Base-by-base conservation (phyloP, 352 stramenopile genomes). In the Phytophthora chlamydospora region DNA sequence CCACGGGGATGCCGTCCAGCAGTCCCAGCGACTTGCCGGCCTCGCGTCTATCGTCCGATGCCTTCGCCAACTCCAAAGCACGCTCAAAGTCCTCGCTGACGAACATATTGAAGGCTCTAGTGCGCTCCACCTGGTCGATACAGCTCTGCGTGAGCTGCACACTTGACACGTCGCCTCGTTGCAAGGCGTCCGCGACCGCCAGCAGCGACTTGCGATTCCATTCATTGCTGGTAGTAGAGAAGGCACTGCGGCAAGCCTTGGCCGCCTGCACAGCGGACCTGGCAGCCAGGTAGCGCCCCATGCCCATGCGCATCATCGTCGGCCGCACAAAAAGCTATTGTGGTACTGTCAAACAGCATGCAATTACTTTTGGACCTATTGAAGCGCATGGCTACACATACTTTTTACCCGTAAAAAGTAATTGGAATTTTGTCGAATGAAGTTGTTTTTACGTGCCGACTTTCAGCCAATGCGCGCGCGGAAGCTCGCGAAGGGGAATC, bases 1-100 rank as follows among this genome's bases (percentile, higher is more conserved):
- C 96, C 6, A 99, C 70, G 2, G 97, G 97, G 51, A 99, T 96
- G 40, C 97, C 97, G 67, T 98, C 95, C 34, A 99, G 70, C 13
- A 78, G 38, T n/a, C 81, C 82, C 16, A 77, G 71, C 2, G 74
- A 34, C 7, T 67, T 34, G 5, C 80, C 79, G 19, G 65, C 54
- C 6, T 58, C 55, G 14, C 89, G 81, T 14, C 93, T 73, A 33
- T 76, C 66, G 59, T 98, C 89, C 3, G 91, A 97, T 63, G 84
- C 80, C 49, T 69, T 48, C 0, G 95, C 89, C 17, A 94, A 66
- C 36, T 85, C 55, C 21, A 93, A 58, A 12, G 85, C 81, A n/a
- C 67, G 74, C 16, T 88, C 79, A 36, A 83, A 90, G 44, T 92
- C 83, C 40, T 80, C 89, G 7, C 48, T 68, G 19, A 95, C 88